A percentile compares a stretch with the other conserved stretches of the same genome.
phyloP scores from a whole-genome alignment of 345 rosid species.

The Draba incana region DNA sequence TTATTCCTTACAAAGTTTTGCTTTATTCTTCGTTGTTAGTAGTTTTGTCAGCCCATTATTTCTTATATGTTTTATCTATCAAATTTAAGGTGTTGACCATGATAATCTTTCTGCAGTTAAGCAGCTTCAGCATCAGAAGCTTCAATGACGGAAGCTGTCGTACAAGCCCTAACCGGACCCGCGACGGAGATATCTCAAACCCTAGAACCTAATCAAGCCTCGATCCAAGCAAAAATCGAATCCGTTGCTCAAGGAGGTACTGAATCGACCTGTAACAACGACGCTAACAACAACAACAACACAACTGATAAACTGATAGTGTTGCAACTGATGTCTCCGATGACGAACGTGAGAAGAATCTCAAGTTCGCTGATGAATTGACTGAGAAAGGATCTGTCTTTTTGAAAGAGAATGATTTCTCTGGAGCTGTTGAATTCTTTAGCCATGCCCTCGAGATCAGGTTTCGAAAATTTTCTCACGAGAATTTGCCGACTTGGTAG shows the following conservation, averaged over 20 bases:
- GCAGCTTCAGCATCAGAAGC: conserved; percentile 50
- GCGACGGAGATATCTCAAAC: conserved; percentile 26
- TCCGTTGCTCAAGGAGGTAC: conserved; percentile 54
- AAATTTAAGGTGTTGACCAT: too few species aligned
- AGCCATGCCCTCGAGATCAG: conserved; percentile 95
- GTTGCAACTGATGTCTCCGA: conserved; percentile 46
- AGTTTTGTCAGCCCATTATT: too few species aligned
- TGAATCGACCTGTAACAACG: conserved; percentile 66
- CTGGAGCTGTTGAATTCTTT: conserved; percentile 86
- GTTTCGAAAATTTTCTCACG: conserved; percentile 21
- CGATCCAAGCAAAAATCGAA: conserved; percentile 52
- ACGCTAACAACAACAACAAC: conserved; percentile 26
- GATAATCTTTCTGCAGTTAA: neutral
- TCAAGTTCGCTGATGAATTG: conserved; percentile 69
- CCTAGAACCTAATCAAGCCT: conserved; percentile 45
- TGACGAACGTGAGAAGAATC: conserved; percentile 53
- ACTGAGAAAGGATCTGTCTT: conserved; percentile 64
- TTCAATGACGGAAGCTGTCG: conserved; percentile 33
- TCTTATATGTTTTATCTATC: too few species aligned
- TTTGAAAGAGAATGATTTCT: conserved; percentile 63
- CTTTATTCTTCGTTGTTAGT: too few species aligned
- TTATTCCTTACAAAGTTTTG: too few species aligned
- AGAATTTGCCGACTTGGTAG: too few species aligned
- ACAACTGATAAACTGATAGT: conserved; percentile 46
- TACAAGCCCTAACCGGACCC: conserved; percentile 28